Percentiles rank a stretch among this genome's conserved stretches.
Conservation (phyloP, 2,329 filamentous ascomycete genomes). For the Beauveria bassiana region DNA sequence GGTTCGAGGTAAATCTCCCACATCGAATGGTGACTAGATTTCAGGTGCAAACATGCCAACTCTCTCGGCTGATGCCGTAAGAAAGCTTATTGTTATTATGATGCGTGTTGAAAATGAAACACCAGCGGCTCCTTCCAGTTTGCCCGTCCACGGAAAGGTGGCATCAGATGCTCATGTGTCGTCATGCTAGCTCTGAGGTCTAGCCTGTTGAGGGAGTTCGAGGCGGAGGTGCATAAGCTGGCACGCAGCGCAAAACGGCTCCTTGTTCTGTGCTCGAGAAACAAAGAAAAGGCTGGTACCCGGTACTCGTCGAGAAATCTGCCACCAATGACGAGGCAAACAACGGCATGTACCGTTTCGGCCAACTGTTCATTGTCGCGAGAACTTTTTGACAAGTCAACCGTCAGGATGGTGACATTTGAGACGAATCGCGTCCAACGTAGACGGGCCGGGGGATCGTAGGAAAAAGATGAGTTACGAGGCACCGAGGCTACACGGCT, state of each 20-base stretch:
- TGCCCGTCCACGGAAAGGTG: background rate
- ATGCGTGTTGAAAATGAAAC: background rate
- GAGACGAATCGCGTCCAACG: too few relatives aligned
- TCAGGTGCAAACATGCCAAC: background rate
- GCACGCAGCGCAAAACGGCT: background rate
- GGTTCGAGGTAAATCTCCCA: too few relatives aligned
- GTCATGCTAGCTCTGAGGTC: background rate
- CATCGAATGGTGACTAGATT: background rate
- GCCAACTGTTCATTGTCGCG: background rate
- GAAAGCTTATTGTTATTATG: background rate
- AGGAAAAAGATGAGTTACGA: too few relatives aligned
- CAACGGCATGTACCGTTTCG: background rate
- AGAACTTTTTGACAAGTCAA: too few relatives aligned
- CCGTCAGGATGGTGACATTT: too few relatives aligned
- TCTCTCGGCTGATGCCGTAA: background rate
- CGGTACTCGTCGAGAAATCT: too few relatives aligned
- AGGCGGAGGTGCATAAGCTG: constrained; percentile 6
- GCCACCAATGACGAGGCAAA: background rate
- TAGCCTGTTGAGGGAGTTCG: constrained; percentile 1
- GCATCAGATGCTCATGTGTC: constrained; percentile 9
- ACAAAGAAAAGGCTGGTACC: too few relatives aligned
- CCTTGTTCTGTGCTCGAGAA: too few relatives aligned
- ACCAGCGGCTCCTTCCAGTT: background rate
- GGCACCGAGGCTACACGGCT: background rate
- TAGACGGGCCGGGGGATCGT: too few relatives aligned